These are phyloP conservation scores for Diplodia seriata DNA, from an alignment of 2,329 filamentous ascomycete genomes.

Conservation along the genomic window DNA sequence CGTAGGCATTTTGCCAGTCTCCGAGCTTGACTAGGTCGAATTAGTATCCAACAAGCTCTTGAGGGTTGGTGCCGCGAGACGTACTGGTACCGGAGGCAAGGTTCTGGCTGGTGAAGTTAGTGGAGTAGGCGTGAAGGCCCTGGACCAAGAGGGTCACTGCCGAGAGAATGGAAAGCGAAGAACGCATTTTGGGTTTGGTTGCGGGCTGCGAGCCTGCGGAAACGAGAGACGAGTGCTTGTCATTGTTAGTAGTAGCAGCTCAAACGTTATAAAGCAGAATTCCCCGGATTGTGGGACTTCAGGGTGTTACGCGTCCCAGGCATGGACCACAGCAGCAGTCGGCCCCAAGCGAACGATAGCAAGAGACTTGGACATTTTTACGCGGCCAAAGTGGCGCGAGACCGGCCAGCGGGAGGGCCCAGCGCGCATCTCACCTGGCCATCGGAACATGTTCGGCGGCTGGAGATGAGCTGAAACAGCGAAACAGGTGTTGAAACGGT, in stretches of 20 bases:
- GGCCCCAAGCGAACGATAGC: not conserved
- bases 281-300: not conserved
- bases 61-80: not conserved
- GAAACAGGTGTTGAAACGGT: slow-evolving; percentile 5
- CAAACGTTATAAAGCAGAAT: not conserved
- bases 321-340: not conserved
- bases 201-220: not conserved
- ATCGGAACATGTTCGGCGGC: slow-evolving; percentile 7
- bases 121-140: slow-evolving; percentile 28
- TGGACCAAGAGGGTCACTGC: slow-evolving; percentile 21
- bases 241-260: not conserved
- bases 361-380: not conserved
- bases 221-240: slow-evolving; percentile 3
- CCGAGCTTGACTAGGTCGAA: slow-evolving; percentile 23
- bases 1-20: slow-evolving; percentile 30
- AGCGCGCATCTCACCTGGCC: slow-evolving; percentile 7
- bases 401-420: slow-evolving; percentile 3
- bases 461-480: not conserved
- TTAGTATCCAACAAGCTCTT: not conserved
- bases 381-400: slow-evolving; percentile 14
- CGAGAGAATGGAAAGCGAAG: slow-evolving; percentile 19
- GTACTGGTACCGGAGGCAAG: slow-evolving; percentile 23
- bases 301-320: slow-evolving; percentile 13
- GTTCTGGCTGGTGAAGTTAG: slow-evolving; percentile 25
- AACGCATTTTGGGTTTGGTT: slow-evolving; percentile 9